Base-by-base conservation (phyloP, 352 stramenopile species). In the Globisporangium cylindrosporum region DNA sequence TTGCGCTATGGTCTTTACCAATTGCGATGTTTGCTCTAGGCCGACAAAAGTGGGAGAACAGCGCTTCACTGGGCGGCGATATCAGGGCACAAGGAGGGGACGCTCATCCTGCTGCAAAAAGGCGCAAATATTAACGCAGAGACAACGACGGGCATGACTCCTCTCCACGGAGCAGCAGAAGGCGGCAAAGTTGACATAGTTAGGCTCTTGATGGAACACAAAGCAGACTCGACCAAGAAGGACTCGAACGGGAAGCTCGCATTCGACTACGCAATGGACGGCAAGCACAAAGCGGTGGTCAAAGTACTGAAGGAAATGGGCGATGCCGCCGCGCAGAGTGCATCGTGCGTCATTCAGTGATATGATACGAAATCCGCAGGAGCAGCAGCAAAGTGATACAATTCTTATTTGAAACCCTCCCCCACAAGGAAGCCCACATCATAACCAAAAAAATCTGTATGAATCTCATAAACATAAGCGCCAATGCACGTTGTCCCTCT, bases 241-340 rank as follows among this genome's bases (percentile, higher is more conserved):
- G 92, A 98, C 70, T 75, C 85, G 12, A 94, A 95, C 60, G 93
- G 87, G 24, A 98, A 98, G 70, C 89, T 95, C 25, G 76, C 93
- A 34, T 98, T 96, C 67, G 92, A 98, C 68, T 92, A 97, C 64
- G 92, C 93, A 27, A 94, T 97, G 78, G 90, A 93, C 62, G 90
- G 91, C 66, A 97, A 98, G 62, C 91, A 98, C 79, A 97, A 95
- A 68, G 85, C 88, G 51, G 89, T 97, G 29, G 81, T 95, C 67
- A 97, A 97, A 77, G 88, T 93, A 55, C 76, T 97, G 68, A 97
- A 97, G 81, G 92, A 98, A 75, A 94, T 97, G 80, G 93, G 93
- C 29, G 93, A 98, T 67, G 88, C 89, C 14, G 86, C 88, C 24
- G 86, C 88, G 22, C 84, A 93, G 76, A 94, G 88, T 63, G 85